Evolutionary conservation across 2,329 filamentous ascomycete genomes (phyloP), one percentile per base, ranked within the genome.

Genomic region (Curvularia sp.): DNA sequence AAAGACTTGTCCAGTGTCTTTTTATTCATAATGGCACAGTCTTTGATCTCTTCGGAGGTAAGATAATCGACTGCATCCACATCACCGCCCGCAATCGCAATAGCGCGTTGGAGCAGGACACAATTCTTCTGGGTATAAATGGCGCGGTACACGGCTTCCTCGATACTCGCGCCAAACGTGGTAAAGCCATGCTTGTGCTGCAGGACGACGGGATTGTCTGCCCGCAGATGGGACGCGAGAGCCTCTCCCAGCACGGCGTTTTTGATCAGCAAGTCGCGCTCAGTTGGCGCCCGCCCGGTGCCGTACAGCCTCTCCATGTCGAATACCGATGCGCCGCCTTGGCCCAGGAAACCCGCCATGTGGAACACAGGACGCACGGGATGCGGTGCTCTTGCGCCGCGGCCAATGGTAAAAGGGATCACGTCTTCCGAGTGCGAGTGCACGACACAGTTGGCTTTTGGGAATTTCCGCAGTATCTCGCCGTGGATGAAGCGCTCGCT

Each of bases 171-270:
- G 0, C 76, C 80, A 5, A 77, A 66, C 30, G 71, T 74, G 1
- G 79, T 80, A 46, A 81, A 80, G 0, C 80, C 80, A 49, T 81
- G 79, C 9, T 79, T 78, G 12, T 78, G 74, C 73, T 80, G 79
- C 49, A 77, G 53, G 3, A 77, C 71, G 1, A 76, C 71, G 0
- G 71, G 65, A n/a, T 41, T 51, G 2, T 66, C 53, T 0, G 59
- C 57, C 1, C 62, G 55, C 0, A 68, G 32, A 8, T 58, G 59
- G 1, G 43, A 42, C 3, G 73, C 73, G 1, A 76, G 55, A 3
- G 66, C 57, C 3, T 61, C 58, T 5, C 74, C 74, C 0, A 75
- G 57, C 0, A 27, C 30, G 1, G 63, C 41, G 3, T 49, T 67
- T 13, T 68, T 71, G 25, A 76, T 69, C 36, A 77, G 61, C 60